These are phyloP conservation scores for Ophiostoma sp. DNA, from an alignment of 2,329 filamentous ascomycete species.

Conservation along the genomic window DNA sequence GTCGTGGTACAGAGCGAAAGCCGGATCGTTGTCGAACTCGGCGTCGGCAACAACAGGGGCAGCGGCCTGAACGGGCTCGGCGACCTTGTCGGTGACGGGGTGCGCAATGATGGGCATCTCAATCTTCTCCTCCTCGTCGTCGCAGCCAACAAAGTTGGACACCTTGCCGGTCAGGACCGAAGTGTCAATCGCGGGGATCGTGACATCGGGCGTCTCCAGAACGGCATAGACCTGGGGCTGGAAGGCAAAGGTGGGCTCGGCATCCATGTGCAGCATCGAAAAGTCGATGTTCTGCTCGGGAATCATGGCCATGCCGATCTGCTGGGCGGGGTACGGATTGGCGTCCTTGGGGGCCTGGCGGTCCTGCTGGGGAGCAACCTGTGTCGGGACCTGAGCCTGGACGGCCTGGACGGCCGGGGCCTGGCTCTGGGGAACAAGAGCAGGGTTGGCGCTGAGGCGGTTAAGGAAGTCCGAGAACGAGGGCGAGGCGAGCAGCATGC, in stretches of 20 bases:
- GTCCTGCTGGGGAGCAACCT: constrained; percentile 38
- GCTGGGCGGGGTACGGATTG: constrained; percentile 59
- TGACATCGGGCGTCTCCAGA: constrained; percentile 41
- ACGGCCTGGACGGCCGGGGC: constrained; percentile 34
- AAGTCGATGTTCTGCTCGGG: constrained; percentile 78
- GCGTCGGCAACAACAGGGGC: constrained; percentile 47
- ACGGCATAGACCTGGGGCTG: constrained; percentile 70
- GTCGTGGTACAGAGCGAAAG: constrained; percentile 61
- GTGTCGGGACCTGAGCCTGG: constrained; percentile 31
- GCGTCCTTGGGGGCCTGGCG: constrained; percentile 64
- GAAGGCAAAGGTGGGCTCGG: constrained; percentile 55
- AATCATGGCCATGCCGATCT: constrained; percentile 79
- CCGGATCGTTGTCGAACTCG: constrained; percentile 63
- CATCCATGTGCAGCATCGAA: constrained; percentile 64
- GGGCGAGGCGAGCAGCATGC: constrained; percentile 76
- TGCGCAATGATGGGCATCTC: constrained; percentile 56
- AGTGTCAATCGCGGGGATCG: constrained; percentile 53
- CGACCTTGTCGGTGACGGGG: constrained; percentile 42
- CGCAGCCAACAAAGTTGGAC: constrained; percentile 53
- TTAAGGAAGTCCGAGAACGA: constrained; percentile 82
- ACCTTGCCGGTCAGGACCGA: constrained; percentile 71
- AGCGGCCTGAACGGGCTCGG: constrained; percentile 36
- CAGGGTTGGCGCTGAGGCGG: constrained; percentile 61
- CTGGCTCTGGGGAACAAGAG: constrained; percentile 40
- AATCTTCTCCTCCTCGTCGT: constrained; percentile 55